A percentile compares a stretch with the other conserved stretches of the same genome.
phyloP scores from a whole-genome alignment of 805 yeast species.

The Lachancea fermentati region DNA sequence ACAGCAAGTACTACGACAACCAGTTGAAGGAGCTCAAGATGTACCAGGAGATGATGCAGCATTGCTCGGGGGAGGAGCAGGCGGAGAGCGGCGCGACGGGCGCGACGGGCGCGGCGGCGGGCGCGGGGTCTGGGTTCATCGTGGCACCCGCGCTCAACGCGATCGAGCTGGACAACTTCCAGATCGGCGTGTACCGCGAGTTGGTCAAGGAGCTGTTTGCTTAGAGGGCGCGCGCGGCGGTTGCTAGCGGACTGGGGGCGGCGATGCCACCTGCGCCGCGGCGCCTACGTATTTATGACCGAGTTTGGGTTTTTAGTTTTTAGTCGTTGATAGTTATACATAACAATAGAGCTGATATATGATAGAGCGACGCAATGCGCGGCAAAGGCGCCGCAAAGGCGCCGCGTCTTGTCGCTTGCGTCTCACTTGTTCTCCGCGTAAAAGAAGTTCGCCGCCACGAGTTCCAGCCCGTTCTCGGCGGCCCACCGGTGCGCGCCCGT shows the following conservation, averaged over 20 bases:
- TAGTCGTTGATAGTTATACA: background rate
- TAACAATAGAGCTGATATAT: background rate
- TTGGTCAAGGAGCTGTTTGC: slow-evolving; percentile 27
- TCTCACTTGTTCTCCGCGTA: slow-evolving; percentile 55
- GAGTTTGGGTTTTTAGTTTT: background rate
- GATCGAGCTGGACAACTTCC: slow-evolving; percentile 32
- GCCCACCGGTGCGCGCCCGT: slow-evolving; percentile 76
- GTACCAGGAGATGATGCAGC: slow-evolving; percentile 33
- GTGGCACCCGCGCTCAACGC: slow-evolving; percentile 28
- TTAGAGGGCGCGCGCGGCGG: background rate
- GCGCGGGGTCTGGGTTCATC: slow-evolving; percentile 9
- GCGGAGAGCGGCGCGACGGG: slow-evolving; percentile 17
- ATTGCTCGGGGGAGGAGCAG: slow-evolving; percentile 23
- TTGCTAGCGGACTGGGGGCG: too few species aligned
- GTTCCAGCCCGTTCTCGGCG: slow-evolving; percentile 50
- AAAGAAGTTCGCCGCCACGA: slow-evolving; percentile 77
- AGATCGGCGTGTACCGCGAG: slow-evolving; percentile 34
- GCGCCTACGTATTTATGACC: background rate
- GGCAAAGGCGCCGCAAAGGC: too few species aligned
- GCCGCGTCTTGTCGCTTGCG: too few species aligned
- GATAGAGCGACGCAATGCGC: background rate
- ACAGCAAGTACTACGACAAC: slow-evolving; percentile 28
- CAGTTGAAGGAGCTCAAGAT: slow-evolving; percentile 28
- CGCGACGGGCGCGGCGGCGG: slow-evolving; percentile 21
- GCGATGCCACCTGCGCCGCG: too few species aligned